Base-by-base conservation (phyloP, 1,284 basidiomycete species). In the Ceratobasidium sp. region DNA sequence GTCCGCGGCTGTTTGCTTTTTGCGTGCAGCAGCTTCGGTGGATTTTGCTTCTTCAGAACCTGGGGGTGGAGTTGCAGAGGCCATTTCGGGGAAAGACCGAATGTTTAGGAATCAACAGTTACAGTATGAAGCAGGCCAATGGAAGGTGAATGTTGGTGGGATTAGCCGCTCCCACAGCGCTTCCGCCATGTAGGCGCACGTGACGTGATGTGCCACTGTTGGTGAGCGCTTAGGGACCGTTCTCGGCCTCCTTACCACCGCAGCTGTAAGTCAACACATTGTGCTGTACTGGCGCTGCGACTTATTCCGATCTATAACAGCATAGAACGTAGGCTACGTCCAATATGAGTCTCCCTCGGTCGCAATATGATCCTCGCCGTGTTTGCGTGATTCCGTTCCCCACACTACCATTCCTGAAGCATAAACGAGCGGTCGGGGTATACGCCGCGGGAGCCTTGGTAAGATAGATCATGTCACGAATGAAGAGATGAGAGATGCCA, bases 381-480 rank as follows among this genome's bases (percentile, higher is more conserved):
- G 92, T 96, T 50, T 97, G 84, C 76, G 77, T 83, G 57, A 78
- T 85, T 73, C 79, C 78, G 31, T 75, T 85, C 2, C 84, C 80
- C 15, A 72, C 75, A 34, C 65, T 80, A 7, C 77, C 79, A 12
- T 71, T 77, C 35, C 73, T 76, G 47, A 73, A 77, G 53, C 86
- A 92, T 79, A 87, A 87, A 73, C 85, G 94, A 47, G 86, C 92
- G 17, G 81, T 94, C 20, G 95, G 95, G 34, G 93, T 98, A 32
- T 98, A 98, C 78, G 80, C 93, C 68, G 90, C 94, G 1, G 96
- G 96, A 43, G 94, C 89, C 45, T 82, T 98, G 72, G 94, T 96
- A 76, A 74, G 92, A 85, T 47, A 49, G 38, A 53, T 54, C 52
- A 52, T 69, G 55, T 65, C 47, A 55, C 31, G 17, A 35, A 69